phyloP scores from a whole-genome alignment of 306 rosid species.

The Dryas octopetala region DNA sequence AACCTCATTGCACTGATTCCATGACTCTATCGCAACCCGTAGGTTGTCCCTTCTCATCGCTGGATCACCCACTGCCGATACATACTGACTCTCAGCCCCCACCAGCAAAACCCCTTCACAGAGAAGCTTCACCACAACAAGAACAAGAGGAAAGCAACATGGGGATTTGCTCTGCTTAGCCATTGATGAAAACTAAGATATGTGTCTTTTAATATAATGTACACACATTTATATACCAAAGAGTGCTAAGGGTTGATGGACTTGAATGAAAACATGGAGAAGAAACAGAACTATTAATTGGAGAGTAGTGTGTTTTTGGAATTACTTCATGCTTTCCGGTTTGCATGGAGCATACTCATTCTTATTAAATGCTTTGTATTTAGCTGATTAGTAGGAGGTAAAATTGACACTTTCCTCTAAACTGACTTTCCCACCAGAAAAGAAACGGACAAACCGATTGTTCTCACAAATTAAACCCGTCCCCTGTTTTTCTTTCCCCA shows the following conservation, averaged over 20 bases:
- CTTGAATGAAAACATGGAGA: neutral
- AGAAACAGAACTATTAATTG: neutral
- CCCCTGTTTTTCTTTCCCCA: neutral
- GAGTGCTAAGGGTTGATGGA: conserved; percentile 2
- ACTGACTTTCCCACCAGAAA: conserved; percentile 3
- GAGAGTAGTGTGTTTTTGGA: neutral
- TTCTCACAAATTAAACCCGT: neutral
- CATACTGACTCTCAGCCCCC: conserved; percentile 12
- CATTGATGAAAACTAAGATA: conserved; percentile 25
- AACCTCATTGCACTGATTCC: conserved; percentile 76
- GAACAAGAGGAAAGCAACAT: neutral
- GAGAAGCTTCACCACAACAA: conserved; percentile 10
- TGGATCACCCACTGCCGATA: conserved; percentile 57
- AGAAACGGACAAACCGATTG: conserved; percentile 9
- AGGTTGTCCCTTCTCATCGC: conserved; percentile 54
- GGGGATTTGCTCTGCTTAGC: conserved; percentile 14
- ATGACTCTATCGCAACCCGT: conserved; percentile 57
- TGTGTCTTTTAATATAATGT: neutral
- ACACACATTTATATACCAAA: neutral
- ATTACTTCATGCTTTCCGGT: conserved; percentile 10
- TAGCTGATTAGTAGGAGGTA: conserved; percentile 2
- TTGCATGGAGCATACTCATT: conserved; percentile 20
- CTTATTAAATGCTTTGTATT: conserved; percentile 5
- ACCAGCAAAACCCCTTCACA: neutral
- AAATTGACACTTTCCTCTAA: neutral